Conservation (phyloP, 768 basidiomycete species). For the Podaxis sp. region DNA sequence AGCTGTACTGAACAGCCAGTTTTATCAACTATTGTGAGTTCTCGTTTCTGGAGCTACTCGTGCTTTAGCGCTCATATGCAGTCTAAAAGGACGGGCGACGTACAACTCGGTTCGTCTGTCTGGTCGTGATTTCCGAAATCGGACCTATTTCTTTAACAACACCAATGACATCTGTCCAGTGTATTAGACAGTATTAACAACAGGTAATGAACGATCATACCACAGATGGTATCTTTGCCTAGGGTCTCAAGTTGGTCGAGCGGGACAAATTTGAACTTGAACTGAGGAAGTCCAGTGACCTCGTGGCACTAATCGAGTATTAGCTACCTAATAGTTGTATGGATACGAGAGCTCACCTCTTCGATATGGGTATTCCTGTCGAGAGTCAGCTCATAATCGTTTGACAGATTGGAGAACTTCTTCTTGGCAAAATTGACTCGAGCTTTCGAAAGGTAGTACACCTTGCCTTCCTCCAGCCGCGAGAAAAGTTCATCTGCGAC, state of each 20-base stretch:
- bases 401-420: conserved; percentile 86
- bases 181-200: conserved; percentile 15
- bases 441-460: conserved; percentile 88
- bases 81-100: conserved; percentile 12
- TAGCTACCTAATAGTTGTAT: not conserved
- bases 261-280: conserved; percentile 81
- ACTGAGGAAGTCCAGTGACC: conserved; percentile 66
- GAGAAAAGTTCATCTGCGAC: conserved; percentile 82
- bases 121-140: conserved; percentile 70
- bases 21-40: conserved; percentile 84
- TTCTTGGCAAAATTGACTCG: conserved; percentile 95
- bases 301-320: conserved; percentile 70
- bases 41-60: conserved; percentile 79
- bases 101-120: conserved; percentile 70
- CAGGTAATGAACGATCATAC: conserved; percentile 43
- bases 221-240: conserved; percentile 80
- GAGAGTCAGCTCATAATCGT: conserved; percentile 92
- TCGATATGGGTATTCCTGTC: conserved; percentile 83
- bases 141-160: conserved; percentile 79
- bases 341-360: conserved; percentile 50
- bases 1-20: conserved; percentile 76
- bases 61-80: conserved; percentile 1
- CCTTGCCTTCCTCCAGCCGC: conserved; percentile 87
- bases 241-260: conserved; percentile 62
- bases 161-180: conserved; percentile 74